Evolutionary conservation across 495 filamentous ascomycete genomes (phyloP).

Genomic region (Lophiostoma macrostomum): DNA sequence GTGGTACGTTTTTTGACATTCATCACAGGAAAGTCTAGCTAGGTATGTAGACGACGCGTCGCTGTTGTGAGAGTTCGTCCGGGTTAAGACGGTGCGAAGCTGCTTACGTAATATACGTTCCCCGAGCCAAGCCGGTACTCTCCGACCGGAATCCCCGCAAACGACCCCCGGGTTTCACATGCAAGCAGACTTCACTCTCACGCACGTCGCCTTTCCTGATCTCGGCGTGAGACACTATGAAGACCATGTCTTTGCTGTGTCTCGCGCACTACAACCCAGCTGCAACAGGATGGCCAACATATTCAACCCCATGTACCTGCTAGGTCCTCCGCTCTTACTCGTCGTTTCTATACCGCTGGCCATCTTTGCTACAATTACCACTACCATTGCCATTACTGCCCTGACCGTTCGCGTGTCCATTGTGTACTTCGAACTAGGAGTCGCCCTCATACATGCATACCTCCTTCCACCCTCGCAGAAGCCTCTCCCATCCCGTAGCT

Average conservation of each 20-base stretch:
- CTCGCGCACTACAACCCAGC: constrained; percentile 1
- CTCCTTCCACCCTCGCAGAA: constrained; percentile 43
- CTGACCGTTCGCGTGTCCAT: constrained; percentile 63
- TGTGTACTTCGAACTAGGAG: constrained; percentile 66
- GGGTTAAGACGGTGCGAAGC: no score
- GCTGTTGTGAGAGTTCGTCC: no score
- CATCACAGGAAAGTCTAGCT: no score
- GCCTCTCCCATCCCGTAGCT: constrained; percentile 16
- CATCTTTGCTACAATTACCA: constrained; percentile 66
- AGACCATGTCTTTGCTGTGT: not conserved
- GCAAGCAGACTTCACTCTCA: no score
- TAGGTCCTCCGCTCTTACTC: constrained; percentile 62
- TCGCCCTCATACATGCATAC: constrained; percentile 57
- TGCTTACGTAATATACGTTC: no score
- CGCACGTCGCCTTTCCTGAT: no score
- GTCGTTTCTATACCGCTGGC: constrained; percentile 66
- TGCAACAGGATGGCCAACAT: constrained; percentile 9
- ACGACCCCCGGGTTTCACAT: no score
- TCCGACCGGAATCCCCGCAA: no score
- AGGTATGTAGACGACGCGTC: no score
- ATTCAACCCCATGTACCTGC: constrained; percentile 48
- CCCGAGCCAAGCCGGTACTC: no score
- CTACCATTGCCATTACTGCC: constrained; percentile 60
- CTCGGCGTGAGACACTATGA: no score
- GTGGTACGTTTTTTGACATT: no score